Evolutionary conservation across 257 asterid genomes (phyloP), one percentile per base, ranked within the genome.

Genomic region (Lavandula angustifolia): DNA sequence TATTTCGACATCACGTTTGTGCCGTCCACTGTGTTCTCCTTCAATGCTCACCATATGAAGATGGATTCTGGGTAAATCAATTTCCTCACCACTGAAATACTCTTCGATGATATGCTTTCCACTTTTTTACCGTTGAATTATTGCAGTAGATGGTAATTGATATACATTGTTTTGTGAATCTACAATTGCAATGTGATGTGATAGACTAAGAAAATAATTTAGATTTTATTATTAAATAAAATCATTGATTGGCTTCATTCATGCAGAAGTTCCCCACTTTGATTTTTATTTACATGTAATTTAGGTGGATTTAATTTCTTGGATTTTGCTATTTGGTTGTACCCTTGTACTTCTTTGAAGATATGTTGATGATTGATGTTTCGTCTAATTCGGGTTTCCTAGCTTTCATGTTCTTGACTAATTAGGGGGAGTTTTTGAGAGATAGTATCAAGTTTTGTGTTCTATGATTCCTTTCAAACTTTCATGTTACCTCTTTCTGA

Each of bases 11-110:
- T 92, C 1, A 69, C 95, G 6, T 80, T 78, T 71, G 79, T 84
- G 37, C 99, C 99, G 9, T 92, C 97, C 6, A 81, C 81, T 6
- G 64, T 92, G 35, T 92, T 89, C 85, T 92, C 89, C 96, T 92
- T 92, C 70, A 92, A 89, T 58, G 98, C 98, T 66, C 95, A 92
- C 71, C 98, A 92, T 62, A 88, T 92, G 98, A 92, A 92, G 84
- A 88, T 92, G 90, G 96, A 92, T 75, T 92, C 86, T 7, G 95
- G 95, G 98, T 92, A 79, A 33, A 9, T 4, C 48, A 3, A 57
- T 8, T 65, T 69, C 54, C 3, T 7, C 31, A 41, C 17, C 9
- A 1, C 56, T 43, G 22, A 5, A 2, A 44, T 62, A 16, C 3
- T 1, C 31, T 4, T 61, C 57, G 35, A 7, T 41, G 40, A 40